These are phyloP conservation scores for Canavalia ensiformis DNA, from an alignment of 306 rosid species.

Conservation along the genomic window DNA sequence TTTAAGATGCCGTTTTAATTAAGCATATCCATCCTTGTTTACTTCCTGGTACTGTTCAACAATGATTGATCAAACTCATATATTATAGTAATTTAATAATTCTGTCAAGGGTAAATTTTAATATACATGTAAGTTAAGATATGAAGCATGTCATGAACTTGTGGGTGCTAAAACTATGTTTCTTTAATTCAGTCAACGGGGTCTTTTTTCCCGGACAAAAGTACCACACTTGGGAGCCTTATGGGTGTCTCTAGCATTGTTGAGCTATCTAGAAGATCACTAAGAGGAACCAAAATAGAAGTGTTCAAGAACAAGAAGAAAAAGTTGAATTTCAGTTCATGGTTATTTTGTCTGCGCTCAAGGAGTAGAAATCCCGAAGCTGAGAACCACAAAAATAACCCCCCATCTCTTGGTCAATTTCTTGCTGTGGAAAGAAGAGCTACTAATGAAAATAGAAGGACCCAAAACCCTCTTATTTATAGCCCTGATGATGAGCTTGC, in stretches of 20 bases:
- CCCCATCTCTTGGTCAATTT: conserved; percentile 46
- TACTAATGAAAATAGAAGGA: conserved; percentile 43
- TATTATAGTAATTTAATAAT: background rate
- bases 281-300: conserved; percentile 62
- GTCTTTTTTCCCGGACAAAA: conserved; percentile 76
- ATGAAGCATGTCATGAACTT: background rate
- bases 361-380: background rate
- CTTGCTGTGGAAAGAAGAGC: conserved; percentile 48
- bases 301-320: conserved; percentile 48
- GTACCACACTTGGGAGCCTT: conserved; percentile 82
- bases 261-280: conserved; percentile 73
- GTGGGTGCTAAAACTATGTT: background rate
- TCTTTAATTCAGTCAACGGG: conserved; percentile 70
- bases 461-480: background rate
- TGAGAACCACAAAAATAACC: conserved; percentile 15
- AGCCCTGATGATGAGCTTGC: conserved; percentile 41
- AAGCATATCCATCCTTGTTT: background rate
- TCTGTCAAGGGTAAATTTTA: background rate
- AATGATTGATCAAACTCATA: background rate
- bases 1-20: background rate
- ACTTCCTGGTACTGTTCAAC: background rate
- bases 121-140: background rate
- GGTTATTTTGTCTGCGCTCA: conserved; percentile 34
- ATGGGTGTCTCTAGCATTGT: conserved; percentile 72
- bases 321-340: conserved; percentile 39